These are phyloP conservation scores for Cytidiella melzeri DNA, from an alignment of 768 basidiomycete genomes.

Conservation along the genomic window DNA sequence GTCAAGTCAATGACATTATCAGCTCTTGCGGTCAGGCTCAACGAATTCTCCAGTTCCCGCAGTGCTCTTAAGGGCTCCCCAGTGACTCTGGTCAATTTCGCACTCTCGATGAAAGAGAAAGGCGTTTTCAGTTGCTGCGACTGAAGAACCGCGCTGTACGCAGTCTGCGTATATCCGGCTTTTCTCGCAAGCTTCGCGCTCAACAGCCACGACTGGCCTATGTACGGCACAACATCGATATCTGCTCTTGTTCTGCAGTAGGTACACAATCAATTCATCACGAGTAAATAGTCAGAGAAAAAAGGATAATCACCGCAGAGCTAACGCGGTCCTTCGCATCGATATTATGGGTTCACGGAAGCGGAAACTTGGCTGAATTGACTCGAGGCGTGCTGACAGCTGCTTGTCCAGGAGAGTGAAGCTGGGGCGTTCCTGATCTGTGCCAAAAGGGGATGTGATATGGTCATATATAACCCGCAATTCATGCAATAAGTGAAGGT, in stretches of 20 bases:
- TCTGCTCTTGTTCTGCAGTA: not conserved
- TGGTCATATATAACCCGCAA: constrained; percentile 59
- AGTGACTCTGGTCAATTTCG: constrained; percentile 73
- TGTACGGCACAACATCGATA: constrained; percentile 40
- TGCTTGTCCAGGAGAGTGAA: constrained; percentile 36
- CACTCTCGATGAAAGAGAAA: constrained; percentile 85
- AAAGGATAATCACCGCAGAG: constrained; percentile 40
- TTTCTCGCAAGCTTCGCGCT: constrained; percentile 97
- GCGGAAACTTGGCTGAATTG: constrained; percentile 82
- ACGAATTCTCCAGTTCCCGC: constrained; percentile 77
- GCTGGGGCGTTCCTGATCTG: constrained; percentile 36
- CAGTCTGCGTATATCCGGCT: constrained; percentile 92
- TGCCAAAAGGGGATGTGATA: constrained; percentile 29
- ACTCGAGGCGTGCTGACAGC: constrained; percentile 62
- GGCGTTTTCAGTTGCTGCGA: constrained; percentile 66
- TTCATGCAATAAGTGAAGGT: constrained; percentile 84
- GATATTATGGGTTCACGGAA: constrained; percentile 85
- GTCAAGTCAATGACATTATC: constrained; percentile 4
- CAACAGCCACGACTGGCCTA: constrained; percentile 83
- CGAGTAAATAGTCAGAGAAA: not conserved
- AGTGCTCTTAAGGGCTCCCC: constrained; percentile 83
- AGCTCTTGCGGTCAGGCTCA: constrained; percentile 30
- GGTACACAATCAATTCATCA: not conserved
- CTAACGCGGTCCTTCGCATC: constrained; percentile 80
- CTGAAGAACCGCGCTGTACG: constrained; percentile 93